phyloP scores from a whole-genome alignment of 2,329 filamentous ascomycete genomes.

The Fusarium proliferatum region DNA sequence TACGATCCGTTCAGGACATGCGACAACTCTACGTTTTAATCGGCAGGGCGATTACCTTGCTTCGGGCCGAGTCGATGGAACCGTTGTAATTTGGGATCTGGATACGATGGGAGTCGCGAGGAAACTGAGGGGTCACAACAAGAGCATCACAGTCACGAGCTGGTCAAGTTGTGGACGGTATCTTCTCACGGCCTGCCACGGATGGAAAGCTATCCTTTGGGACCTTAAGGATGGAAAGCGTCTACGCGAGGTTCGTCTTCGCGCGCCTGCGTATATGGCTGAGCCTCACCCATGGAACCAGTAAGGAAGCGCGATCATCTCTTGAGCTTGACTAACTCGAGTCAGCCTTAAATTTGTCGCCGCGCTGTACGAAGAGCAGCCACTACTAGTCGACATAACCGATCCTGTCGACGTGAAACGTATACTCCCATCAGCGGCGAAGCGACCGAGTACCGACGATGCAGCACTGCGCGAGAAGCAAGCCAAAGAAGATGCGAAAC shows the following conservation, averaged over 20 bases:
- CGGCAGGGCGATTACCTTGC: constrained; percentile 94
- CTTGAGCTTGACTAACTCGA: constrained; percentile 34
- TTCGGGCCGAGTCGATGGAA: constrained; percentile 92
- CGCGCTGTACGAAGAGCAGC: constrained; percentile 93
- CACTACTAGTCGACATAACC: constrained; percentile 85
- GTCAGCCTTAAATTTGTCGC: constrained; percentile 82
- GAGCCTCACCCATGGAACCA: constrained; percentile 93
- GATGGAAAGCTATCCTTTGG: constrained; percentile 97
- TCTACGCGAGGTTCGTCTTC: constrained; percentile 87
- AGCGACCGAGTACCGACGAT: constrained; percentile 76
- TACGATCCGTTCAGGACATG: constrained; percentile 79
- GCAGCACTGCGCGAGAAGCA: constrained; percentile 82
- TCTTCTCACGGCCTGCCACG: constrained; percentile 90
- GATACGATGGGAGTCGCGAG: constrained; percentile 97
- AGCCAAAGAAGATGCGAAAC: constrained; percentile 90
- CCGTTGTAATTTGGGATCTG: constrained; percentile 94
- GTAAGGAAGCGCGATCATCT: constrained; percentile 56
- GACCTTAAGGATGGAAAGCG: constrained; percentile 79
- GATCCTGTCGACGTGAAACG: constrained; percentile 77
- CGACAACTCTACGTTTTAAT: constrained; percentile 84
- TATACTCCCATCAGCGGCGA: constrained; percentile 83
- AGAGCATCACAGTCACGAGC: constrained; percentile 92
- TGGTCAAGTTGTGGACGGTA: constrained; percentile 95
- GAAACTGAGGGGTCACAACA: constrained; percentile 92
- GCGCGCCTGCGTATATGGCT: constrained; percentile 93